Conservation (phyloP, 129 eudicot species). For the Chrysanthemum lavandulifolium region DNA sequence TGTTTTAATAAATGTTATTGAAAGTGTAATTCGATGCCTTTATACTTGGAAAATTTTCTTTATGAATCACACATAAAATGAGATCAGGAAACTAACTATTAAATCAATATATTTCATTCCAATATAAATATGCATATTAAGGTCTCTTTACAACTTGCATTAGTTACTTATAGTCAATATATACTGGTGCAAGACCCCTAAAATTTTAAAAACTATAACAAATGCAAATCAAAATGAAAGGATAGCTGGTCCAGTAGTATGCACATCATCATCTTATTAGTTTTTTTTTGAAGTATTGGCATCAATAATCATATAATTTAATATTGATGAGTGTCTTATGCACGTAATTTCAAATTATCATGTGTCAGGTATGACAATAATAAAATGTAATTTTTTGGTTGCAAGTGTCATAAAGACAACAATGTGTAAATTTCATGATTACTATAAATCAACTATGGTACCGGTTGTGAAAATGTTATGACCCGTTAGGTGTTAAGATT, state of each 20-base stretch:
- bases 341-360: constrained; percentile 18
- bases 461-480: background rate
- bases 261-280: background rate
- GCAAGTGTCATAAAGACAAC: background rate
- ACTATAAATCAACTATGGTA: background rate
- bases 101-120: too few relatives aligned
- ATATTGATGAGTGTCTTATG: background rate
- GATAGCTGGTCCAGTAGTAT: background rate
- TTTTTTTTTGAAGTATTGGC: background rate
- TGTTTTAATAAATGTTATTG: too few relatives aligned
- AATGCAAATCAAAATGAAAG: background rate
- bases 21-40: too few relatives aligned
- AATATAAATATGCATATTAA: background rate
- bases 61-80: too few relatives aligned
- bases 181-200: background rate
- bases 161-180: background rate
- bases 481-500: background rate
- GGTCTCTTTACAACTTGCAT: background rate
- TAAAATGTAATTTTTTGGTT: background rate
- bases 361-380: constrained; percentile 4
- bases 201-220: background rate
- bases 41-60: too few relatives aligned
- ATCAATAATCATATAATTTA: background rate
- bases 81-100: too few relatives aligned
- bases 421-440: background rate